These are phyloP conservation scores for Fusarium pseudonygamai DNA, from an alignment of 2,329 filamentous ascomycete species.

Conservation along the genomic window DNA sequence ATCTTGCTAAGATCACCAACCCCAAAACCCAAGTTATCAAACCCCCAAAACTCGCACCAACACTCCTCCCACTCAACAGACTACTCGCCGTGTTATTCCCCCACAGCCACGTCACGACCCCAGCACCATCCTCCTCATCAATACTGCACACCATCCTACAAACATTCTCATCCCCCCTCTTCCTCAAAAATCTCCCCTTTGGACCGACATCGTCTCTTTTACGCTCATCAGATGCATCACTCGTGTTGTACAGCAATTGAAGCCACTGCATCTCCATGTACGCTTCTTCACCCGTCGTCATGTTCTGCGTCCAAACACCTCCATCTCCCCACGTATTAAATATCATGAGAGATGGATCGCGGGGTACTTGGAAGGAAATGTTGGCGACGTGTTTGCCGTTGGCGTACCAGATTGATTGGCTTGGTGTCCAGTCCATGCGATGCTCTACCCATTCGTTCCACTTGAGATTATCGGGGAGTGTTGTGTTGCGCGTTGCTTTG, in stretches of 20 bases:
- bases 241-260: background rate
- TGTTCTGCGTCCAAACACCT: background rate
- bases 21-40: background rate
- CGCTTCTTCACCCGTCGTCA: background rate
- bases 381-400: background rate
- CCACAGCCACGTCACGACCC: background rate
- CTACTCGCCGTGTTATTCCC: background rate
- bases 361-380: background rate
- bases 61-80: background rate
- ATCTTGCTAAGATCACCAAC: accelerated
- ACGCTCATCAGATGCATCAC: background rate
- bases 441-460: background rate
- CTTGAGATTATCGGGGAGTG: background rate
- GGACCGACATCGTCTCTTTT: background rate
- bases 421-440: background rate
- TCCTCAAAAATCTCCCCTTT: background rate
- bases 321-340: background rate
- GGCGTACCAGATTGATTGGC: background rate
- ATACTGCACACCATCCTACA: background rate
- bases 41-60: background rate
- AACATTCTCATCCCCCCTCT: background rate
- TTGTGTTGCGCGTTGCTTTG: background rate
- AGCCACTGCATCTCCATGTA: background rate
- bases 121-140: background rate
- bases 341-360: background rate